Percentiles rank a stretch among this genome's conserved stretches.
Evolutionary conservation across 495 filamentous ascomycete species (phyloP).

Genomic region (Xylaria grammica): DNA sequence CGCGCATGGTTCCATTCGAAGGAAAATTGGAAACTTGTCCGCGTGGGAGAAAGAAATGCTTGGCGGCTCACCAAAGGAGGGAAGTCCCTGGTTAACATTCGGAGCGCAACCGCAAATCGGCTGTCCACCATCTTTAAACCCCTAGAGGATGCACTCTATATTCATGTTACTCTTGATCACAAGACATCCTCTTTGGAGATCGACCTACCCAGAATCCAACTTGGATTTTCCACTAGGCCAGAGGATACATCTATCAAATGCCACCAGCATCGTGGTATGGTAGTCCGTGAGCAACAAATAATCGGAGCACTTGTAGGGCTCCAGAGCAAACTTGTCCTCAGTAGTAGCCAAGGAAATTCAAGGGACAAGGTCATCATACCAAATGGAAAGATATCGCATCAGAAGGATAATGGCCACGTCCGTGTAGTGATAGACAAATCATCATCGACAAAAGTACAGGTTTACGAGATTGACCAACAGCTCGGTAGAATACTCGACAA

Average conservation of each 20-base stretch:
- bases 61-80: constrained; percentile 9
- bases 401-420: constrained; percentile 56
- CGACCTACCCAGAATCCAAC: constrained; percentile 53
- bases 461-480: constrained; percentile 53
- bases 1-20: constrained; percentile 45
- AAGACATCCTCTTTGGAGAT: constrained; percentile 40
- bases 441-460: constrained; percentile 29
- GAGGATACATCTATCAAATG: constrained; percentile 48
- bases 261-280: constrained; percentile 63
- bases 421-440: constrained; percentile 41
- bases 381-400: constrained; percentile 42
- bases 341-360: constrained; percentile 24
- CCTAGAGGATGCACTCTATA: neutral
- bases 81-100: constrained; percentile 43
- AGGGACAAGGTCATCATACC: constrained; percentile 59
- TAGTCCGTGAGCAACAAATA: constrained; percentile 56
- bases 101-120: constrained; percentile 28
- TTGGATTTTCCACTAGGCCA: constrained; percentile 49
- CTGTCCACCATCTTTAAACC: too few relatives aligned
- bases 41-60: constrained; percentile 44
- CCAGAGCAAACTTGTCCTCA: constrained; percentile 57
- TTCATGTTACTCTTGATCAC: constrained; percentile 3
- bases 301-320: constrained; percentile 61
- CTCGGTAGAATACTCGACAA: constrained; percentile 57
- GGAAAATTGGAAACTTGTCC: constrained; percentile 38